A percentile compares a stretch with the other conserved stretches of the same genome.
Conservation (phyloP, 169 alveolate genomes). For the Pseudocohnilembus persalinus region DNA sequence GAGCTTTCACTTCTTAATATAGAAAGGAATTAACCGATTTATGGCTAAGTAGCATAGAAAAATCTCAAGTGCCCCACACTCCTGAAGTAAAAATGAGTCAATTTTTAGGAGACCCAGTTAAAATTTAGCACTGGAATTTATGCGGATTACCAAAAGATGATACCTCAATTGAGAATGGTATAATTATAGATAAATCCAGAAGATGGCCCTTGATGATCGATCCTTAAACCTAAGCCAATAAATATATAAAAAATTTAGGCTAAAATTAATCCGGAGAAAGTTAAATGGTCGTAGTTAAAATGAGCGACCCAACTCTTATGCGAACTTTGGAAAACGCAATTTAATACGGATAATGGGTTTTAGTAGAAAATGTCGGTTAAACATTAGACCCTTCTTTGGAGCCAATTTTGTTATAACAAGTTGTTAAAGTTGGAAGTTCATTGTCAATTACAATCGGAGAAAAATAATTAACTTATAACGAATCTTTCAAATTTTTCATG, state of each 20-base stretch:
- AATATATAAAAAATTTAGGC: constrained; percentile 88
- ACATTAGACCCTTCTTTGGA: constrained; percentile 92
- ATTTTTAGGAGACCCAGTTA: constrained; percentile 89
- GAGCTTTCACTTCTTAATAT: constrained; percentile 90
- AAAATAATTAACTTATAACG: constrained; percentile 83
- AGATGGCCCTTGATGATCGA: constrained; percentile 96
- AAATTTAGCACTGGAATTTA: constrained; percentile 90
- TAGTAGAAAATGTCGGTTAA: constrained; percentile 92
- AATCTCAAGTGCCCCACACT: constrained; percentile 68
- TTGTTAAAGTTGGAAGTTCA: constrained; percentile 83
- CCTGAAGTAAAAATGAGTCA: constrained; percentile 79
- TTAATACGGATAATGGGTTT: constrained; percentile 93
- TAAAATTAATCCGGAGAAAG: constrained; percentile 79
- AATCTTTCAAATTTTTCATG: constrained; percentile 87
- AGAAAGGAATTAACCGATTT: constrained; percentile 80
- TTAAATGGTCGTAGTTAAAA: constrained; percentile 88
- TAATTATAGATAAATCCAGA: constrained; percentile 89
- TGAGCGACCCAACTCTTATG: constrained; percentile 85
- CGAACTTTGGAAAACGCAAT: constrained; percentile 90
- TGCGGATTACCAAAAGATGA: constrained; percentile 90
- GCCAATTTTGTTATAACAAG: constrained; percentile 89
- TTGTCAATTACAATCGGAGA: constrained; percentile 90
- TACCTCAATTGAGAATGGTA: constrained; percentile 91
- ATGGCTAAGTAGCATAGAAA: constrained; percentile 79
- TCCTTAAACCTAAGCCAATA: constrained; percentile 92